Base-by-base conservation (phyloP, 1,284 basidiomycete species). In the Pterula multifida region DNA sequence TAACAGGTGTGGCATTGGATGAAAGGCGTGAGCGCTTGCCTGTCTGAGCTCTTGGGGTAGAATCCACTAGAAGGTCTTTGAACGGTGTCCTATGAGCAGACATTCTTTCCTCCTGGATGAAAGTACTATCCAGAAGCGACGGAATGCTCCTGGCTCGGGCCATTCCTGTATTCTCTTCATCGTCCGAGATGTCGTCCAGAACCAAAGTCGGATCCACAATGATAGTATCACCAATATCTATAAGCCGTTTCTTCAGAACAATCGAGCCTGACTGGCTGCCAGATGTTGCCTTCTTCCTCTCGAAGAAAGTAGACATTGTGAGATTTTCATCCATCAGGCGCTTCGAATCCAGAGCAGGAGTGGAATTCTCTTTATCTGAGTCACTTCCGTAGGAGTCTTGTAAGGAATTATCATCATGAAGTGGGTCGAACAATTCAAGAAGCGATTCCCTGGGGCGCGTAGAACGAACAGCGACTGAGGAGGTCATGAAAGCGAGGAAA, bases 301-400 rank as follows among this genome's bases (percentile, higher is more conserved):
- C 15, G 26, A 47, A 47, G 45, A 25, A 11, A 19, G 45, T 47
- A 9, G 22, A 47, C 45, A 47, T 47, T 11, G 45, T 47, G 9
- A 24, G 12, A 13, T 47, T 22, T n/a, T 47, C 26, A 13, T 47
- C 26, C 23, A 24, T 28, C 12, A 25, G 22, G 9, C 39, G 39
- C 6, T 6, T 32, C 9, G 39, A 42, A 9, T 6, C 9, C 9
- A 9, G 9, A 19, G 39, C 9, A 32, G 28, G 28, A 42, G 39
- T 22, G 9, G 39, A 42, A 22, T 47, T 47, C 22, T 47, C 45
- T 22, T 47, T 47, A 22, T 47, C 45, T 3, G 45, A 47, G n/a
- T 47, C 45, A 13, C 23, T 47, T 11, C 13, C n/a, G 25, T 47
- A 24, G 6, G 12, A 3, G 6, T 19, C 23, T 28, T 13, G 45